Evolutionary conservation across 2,329 filamentous ascomycete species (phyloP), one percentile per base, ranked within the genome.

Genomic region (Exserohilum turcica): DNA sequence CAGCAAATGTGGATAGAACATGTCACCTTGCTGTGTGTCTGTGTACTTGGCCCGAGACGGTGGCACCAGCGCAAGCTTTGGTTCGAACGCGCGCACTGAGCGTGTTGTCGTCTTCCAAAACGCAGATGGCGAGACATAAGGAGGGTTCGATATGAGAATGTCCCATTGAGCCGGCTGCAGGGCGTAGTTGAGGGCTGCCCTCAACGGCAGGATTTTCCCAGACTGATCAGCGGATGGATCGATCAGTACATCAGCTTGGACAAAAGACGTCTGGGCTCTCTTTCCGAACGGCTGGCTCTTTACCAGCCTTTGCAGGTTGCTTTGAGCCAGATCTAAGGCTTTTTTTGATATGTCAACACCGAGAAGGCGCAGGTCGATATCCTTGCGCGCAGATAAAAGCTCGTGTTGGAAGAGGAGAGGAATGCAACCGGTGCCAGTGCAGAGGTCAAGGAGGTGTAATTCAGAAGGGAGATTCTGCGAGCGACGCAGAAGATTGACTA

Each of bases 341-440:
- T 63, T 61, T 0, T 77, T 58, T 1, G 90, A 91, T 24, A 95
- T 80, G 69, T 97, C 93, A 15, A 96, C 73, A 3, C 90, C 93
- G 0, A 81, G 66, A n/a, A 90, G 76, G 3, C 77, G 72, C 6
- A 90, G 61, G 2, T 63, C 16, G 10, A 66, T 21, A 12, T 69
- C 59, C 10, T 49, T 43, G 24, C 56, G 59, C 8, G 73, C 65
- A 3, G 70, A 62, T 28, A 65, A 69, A 52, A 91, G 81, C 8
- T 87, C 79, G 31, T 86, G 79, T 57, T 89, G 84, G 6, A 96
- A 80, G 3, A 91, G 82, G 7, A 97, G 82, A 0, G 91, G 84
- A 58, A 97, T 96, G 75, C 93, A 97, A 4, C 94, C 94, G 5
- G 90, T 91, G 8, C 94, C 94, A 0, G 91, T 92, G 74, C 94